Conservation (phyloP, 495 filamentous ascomycete genomes). For the Daldinia vernicosa region DNA sequence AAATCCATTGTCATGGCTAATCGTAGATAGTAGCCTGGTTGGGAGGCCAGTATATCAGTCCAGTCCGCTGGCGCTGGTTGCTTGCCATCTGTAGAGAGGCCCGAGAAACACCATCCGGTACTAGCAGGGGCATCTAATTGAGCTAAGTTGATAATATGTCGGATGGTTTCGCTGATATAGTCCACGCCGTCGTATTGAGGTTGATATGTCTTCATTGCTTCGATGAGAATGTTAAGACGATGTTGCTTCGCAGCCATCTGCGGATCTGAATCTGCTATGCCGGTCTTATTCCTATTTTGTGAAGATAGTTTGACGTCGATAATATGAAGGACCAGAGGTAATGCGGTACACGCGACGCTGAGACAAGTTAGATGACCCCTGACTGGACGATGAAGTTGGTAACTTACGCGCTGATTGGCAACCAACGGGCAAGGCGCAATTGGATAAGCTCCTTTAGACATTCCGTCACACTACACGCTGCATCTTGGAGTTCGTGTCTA, state of each 20-base stretch:
- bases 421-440: constrained; percentile 44
- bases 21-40: constrained; percentile 46
- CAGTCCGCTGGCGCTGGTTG: constrained; percentile 44
- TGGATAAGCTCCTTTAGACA: constrained; percentile 48
- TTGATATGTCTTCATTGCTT: constrained; percentile 51
- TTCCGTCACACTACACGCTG: constrained; percentile 48
- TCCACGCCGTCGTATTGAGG: constrained; percentile 50
- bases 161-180: constrained; percentile 48
- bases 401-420: constrained; percentile 48
- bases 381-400: background rate
- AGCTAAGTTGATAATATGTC: constrained; percentile 48
- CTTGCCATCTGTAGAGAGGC: constrained; percentile 29
- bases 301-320: constrained; percentile 48
- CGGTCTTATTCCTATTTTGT: constrained; percentile 35
- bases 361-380: constrained; percentile 8
- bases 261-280: constrained; percentile 23
- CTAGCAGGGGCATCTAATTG: constrained; percentile 41
- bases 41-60: constrained; percentile 47
- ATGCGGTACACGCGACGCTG: constrained; percentile 46
- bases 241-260: constrained; percentile 45
- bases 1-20: constrained; percentile 50
- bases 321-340: constrained; percentile 48
- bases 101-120: constrained; percentile 10
- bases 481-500: constrained; percentile 48
- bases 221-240: constrained; percentile 50